Base-by-base conservation (phyloP, 495 filamentous ascomycete species). In the Alectoria sarmentosa region DNA sequence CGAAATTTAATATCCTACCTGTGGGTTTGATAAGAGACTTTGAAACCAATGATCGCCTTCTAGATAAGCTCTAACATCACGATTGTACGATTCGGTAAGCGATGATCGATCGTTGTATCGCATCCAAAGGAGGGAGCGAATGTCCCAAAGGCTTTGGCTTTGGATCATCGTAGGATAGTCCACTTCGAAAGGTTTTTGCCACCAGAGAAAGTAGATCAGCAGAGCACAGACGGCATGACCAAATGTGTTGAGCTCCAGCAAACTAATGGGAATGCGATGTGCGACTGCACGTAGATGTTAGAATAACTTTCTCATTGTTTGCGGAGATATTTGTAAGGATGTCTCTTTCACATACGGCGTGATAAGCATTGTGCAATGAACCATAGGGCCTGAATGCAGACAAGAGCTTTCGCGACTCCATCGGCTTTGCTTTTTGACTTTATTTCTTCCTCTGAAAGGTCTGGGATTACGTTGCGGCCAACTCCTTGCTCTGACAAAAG, bases 211-310 rank as follows among this genome's bases (percentile, higher is more conserved):
- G 37, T 67, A 67, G 34, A 67, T 58, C 2, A 65, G n/a, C 7
- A 65, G 21, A 13, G 62, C 42, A 57, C 62, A 67, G 5, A 67
- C 1, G 17, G 55, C 55, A 37, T 67, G 62, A 14, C 62, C 57
- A 30, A 65, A 65, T 0, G 62, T 65, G 15, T 67, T 67, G 7
- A 67, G 62, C 42, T 67, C 62, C 10, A 67, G 56, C 21, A 67
- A n/a, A 38, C 62, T 65, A 34, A 67, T 67, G 13, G 66, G 46
- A 46, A 67, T 64, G 14, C n/a, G 39, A 28, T 67, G 62, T 34
- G 37, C 19, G 0, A 67, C 66, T 66, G 36, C 26, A 48, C 6
- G 13, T 9, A 49, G 56, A 4, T 38, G 21, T 65, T 30, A 65
- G 57, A 11, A 17, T 56, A 32, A 6, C 11, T 34, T 6, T 32